phyloP scores from a whole-genome alignment of 805 yeast species.

The Cyberlindnera subsufficiens region DNA sequence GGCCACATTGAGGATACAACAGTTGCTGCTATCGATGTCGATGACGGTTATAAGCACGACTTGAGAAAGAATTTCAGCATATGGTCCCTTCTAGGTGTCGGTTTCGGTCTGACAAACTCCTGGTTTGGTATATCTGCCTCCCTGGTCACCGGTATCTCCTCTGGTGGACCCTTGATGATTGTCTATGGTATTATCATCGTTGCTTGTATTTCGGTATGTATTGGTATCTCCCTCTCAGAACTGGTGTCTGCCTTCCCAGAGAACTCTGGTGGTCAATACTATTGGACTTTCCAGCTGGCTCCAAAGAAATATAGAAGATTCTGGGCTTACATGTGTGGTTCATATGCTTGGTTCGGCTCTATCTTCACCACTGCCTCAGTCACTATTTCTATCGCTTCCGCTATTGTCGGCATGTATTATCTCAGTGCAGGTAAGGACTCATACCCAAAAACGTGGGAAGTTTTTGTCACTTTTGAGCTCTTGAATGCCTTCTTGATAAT shows the following conservation, averaged over 20 bases:
- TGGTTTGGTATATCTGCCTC: constrained; percentile 59
- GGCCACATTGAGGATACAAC: constrained; percentile 13
- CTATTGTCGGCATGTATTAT: constrained; percentile 44
- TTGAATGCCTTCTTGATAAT: constrained; percentile 36
- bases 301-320: constrained; percentile 34
- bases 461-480: constrained; percentile 44
- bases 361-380: constrained; percentile 59
- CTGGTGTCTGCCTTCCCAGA: constrained; percentile 45
- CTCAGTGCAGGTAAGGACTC: constrained; percentile 30
- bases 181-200: constrained; percentile 51
- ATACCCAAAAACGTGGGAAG: constrained; percentile 44
- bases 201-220: constrained; percentile 39
- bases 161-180: constrained; percentile 55
- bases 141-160: constrained; percentile 45
- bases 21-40: constrained; percentile 4
- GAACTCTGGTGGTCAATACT: constrained; percentile 54
- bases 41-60: constrained; percentile 9
- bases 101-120: constrained; percentile 55
- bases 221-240: constrained; percentile 47
- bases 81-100: constrained; percentile 48
- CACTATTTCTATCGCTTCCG: constrained; percentile 46
- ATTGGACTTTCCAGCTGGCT: constrained; percentile 51
- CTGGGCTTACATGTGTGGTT: constrained; percentile 49
- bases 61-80: constrained; percentile 31
- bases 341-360: constrained; percentile 56